Conservation (phyloP, 176 grass and related monocot species). For the Ensete ventricosum region DNA sequence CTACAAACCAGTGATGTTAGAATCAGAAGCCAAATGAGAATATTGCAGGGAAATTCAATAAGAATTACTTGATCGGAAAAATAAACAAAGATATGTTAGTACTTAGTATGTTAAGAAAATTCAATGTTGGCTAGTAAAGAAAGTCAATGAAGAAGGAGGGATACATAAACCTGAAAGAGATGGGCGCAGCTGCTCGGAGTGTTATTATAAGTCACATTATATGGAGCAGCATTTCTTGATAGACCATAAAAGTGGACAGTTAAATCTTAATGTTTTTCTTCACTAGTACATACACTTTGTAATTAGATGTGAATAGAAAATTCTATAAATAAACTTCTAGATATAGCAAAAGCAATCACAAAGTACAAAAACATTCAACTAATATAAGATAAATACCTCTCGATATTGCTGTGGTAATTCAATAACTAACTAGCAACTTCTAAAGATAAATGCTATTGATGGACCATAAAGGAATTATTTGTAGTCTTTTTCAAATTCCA, state of each 20-base stretch:
- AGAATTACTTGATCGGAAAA: too few relatives aligned
- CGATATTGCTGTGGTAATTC: too few relatives aligned
- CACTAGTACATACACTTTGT: not conserved
- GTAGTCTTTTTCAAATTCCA: not conserved
- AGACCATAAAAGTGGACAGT: not conserved
- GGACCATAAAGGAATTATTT: too few relatives aligned
- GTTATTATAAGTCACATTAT: not conserved
- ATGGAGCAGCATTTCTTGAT: not conserved
- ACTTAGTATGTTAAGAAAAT: not conserved
- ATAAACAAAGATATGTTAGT: not conserved
- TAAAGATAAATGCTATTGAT: too few relatives aligned
- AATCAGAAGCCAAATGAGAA: not conserved
- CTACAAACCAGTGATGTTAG: not conserved
- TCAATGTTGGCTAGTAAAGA: not conserved
- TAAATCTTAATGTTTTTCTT: not conserved
- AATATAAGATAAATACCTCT: too few relatives aligned
- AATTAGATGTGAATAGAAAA: not conserved
- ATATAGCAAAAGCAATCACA: too few relatives aligned
- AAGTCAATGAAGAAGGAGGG: not conserved
- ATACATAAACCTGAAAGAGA: not conserved
- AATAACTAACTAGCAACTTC: too few relatives aligned
- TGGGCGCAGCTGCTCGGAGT: not conserved
- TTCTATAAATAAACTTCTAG: too few relatives aligned
- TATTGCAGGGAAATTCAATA: not conserved
- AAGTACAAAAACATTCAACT: too few relatives aligned